Evolutionary conservation across 129 eudicot species (phyloP).

Genomic region (Deinandra increscens): DNA sequence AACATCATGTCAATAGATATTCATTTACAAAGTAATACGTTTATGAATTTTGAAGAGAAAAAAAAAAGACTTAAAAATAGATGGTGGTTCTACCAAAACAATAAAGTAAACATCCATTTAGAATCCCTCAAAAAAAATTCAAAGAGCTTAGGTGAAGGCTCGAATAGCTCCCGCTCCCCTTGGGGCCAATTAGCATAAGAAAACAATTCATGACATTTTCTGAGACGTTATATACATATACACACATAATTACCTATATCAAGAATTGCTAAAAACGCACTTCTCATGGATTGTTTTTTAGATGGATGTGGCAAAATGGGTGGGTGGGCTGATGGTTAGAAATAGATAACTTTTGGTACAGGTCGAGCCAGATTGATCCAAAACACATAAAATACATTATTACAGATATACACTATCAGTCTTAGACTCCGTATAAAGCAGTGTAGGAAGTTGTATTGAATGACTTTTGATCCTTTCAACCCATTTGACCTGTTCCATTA

Average conservation of each 20-base stretch:
- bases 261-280: background rate
- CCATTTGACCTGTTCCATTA: background rate
- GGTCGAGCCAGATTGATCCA: background rate
- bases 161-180: background rate
- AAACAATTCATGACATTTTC: background rate
- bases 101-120: conserved; percentile 9
- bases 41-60: background rate
- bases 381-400: background rate
- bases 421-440: background rate
- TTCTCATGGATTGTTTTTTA: conserved; percentile 1
- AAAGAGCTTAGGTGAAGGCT: too few species aligned
- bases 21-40: conserved; percentile 8
- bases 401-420: background rate
- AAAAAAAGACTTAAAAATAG: background rate
- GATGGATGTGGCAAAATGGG: background rate
- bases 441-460: background rate
- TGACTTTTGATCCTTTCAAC: background rate
- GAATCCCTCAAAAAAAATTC: background rate
- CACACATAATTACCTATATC: conserved; percentile 2
- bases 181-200: conserved; percentile 6
- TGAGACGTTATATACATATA: background rate
- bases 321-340: background rate
- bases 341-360: background rate
- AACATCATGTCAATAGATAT: background rate
- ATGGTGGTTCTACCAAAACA: background rate